A percentile compares a stretch with the other conserved stretches of the same genome.
These are phyloP conservation scores for Pogostemon cablin DNA, from an alignment of 257 asterid genomes.

Conservation along the genomic window DNA sequence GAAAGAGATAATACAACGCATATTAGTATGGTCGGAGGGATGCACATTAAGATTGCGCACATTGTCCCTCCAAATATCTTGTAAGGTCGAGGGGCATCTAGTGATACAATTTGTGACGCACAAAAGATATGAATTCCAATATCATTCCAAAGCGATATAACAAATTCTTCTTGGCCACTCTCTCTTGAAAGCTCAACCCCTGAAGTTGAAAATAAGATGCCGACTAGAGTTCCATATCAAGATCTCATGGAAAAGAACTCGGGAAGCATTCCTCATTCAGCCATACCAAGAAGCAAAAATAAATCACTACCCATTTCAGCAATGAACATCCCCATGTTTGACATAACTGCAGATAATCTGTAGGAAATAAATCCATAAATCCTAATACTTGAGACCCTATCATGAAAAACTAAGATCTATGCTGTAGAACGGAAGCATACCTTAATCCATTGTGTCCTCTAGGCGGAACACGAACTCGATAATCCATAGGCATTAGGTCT, in stretches of 20 bases:
- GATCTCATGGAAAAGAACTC: slow-evolving; percentile 60
- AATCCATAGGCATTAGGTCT: too few species aligned
- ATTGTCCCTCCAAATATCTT: slow-evolving; percentile 58
- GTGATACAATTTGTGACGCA: slow-evolving; percentile 44
- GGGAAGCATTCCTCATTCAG: slow-evolving; percentile 66
- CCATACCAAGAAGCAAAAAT: slow-evolving; percentile 67
- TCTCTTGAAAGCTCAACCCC: slow-evolving; percentile 73
- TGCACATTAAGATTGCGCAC: slow-evolving; percentile 53
- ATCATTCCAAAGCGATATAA: slow-evolving; percentile 65
- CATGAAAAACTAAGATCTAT: too few species aligned
- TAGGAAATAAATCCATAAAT: too few species aligned
- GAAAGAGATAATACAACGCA: slow-evolving; percentile 54
- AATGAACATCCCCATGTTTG: slow-evolving; percentile 66
- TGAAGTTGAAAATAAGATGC: slow-evolving; percentile 59
- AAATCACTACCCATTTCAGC: slow-evolving; percentile 72
- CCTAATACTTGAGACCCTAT: too few species aligned
- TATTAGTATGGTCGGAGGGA: slow-evolving; percentile 51
- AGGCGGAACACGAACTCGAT: too few species aligned
- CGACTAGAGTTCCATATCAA: slow-evolving; percentile 56
- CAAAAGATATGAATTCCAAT: slow-evolving; percentile 54
- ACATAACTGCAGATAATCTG: slow-evolving; percentile 47
- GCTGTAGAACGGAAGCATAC: too few species aligned
- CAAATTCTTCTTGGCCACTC: slow-evolving; percentile 60
- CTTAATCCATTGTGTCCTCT: too few species aligned
- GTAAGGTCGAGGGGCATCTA: slow-evolving; percentile 49